Percentiles rank a stretch among this genome's conserved stretches.
Conservation (phyloP, 306 rosid species). For the Quercus alba region DNA sequence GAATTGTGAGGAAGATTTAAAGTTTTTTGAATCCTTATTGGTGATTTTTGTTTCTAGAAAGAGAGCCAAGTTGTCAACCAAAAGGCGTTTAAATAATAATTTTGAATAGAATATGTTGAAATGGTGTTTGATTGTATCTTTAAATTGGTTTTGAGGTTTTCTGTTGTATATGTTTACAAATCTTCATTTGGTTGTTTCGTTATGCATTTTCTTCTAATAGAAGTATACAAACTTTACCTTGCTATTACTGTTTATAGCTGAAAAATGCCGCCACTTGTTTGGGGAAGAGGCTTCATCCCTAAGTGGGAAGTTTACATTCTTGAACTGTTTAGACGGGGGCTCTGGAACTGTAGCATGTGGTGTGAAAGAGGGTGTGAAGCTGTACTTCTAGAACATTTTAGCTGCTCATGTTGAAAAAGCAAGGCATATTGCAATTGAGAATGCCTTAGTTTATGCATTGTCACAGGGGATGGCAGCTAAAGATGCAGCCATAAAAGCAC, state of each 20-base stretch:
- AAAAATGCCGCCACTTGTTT: conserved; percentile 75
- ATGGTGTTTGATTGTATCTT: background rate
- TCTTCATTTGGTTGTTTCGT: background rate
- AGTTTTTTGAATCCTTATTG: background rate
- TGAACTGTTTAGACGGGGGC: conserved; percentile 70
- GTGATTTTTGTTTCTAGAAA: background rate
- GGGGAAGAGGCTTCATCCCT: conserved; percentile 74
- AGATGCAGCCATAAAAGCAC: conserved; percentile 54
- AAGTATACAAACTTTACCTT: background rate
- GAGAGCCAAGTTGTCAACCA: background rate
- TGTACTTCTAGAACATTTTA: conserved; percentile 61
- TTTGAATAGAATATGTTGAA: background rate
- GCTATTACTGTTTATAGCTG: conserved; percentile 41
- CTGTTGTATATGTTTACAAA: background rate
- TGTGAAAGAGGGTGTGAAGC: conserved; percentile 78
- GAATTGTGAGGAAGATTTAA: background rate
- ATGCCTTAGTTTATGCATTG: conserved; percentile 53
- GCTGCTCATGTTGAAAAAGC: conserved; percentile 62
- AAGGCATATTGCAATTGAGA: conserved; percentile 41
- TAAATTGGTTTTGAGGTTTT: background rate
- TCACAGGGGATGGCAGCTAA: conserved; percentile 46
- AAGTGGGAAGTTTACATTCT: conserved; percentile 67
- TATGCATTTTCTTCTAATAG: background rate
- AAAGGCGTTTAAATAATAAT: background rate
- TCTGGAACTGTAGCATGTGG: conserved; percentile 65